Base-by-base conservation (phyloP, 139 green algal genomes). In the Microglena sp. region DNA sequence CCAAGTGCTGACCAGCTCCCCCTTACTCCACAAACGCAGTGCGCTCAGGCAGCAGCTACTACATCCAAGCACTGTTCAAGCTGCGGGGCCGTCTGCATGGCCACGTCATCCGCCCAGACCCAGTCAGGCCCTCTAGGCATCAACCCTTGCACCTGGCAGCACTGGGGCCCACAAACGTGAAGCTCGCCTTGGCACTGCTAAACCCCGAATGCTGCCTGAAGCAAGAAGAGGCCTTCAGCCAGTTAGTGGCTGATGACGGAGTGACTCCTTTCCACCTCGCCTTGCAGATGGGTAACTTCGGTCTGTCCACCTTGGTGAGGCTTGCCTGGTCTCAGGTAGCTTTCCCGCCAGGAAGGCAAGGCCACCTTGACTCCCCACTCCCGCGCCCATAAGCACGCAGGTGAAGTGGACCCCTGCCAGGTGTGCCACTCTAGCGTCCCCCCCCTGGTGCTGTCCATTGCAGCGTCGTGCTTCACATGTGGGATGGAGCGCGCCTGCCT, bases 231-330 rank as follows among this genome's bases (percentile, higher is more conserved):
- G n/a, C n/a, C n/a, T n/a, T n/a, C n/a, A n/a, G n/a, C n/a, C 33
- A 59, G 31, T 34, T 74, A 24, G 22, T 6, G 0, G 53, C 76
- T 0, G 67, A 58, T 11, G 73, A 77, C 33, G 77, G 80, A 29
- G 72, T 81, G 7, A 81, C 80, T 27, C 80, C 80, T 57, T 86
- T 86, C 66, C 80, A 86, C 60, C 71, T 86, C 28, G 76, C 73
- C 30, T 80, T 86, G 61, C 80, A 86, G 55, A 76, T 76, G 71
- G 80, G 80, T n/a, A 73, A 79, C 60, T 84, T 72, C 65, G 45
- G 64, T 31, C 27, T 80, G 30, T 53, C 64, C 2, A 53, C 50
- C 24, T 26, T 66, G 26, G 29, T 55, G 31, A 54, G n/a, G n/a
- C n/a, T n/a, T n/a, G n/a, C n/a, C n/a, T n/a, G n/a, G n/a, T n/a